A percentile compares a stretch with the other conserved stretches of the same genome.
These are phyloP conservation scores for Basidiobolus meristosporus DNA, from an alignment of 371 early-diverging fungal genomes.

Conservation along the genomic window DNA sequence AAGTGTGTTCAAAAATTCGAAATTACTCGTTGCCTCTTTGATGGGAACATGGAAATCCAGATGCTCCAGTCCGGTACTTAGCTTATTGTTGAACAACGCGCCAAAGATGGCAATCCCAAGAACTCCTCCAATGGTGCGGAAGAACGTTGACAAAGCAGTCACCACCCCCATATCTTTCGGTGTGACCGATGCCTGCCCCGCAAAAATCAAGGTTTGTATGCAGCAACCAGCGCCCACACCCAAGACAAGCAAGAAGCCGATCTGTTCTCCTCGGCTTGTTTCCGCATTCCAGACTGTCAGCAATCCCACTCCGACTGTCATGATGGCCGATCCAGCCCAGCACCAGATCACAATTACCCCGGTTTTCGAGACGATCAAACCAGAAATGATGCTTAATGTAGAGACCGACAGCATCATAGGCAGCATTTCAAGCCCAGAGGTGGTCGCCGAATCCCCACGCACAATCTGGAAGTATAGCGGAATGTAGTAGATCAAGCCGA, in stretches of 20 bases:
- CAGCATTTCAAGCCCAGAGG: too few species aligned
- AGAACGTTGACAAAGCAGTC: conserved; percentile 35
- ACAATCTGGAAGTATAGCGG: conserved; percentile 71
- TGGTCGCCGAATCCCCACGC: too few species aligned
- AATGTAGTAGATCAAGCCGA: conserved; percentile 27
- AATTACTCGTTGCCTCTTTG: conserved; percentile 2
- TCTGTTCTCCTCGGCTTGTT: conserved; percentile 17
- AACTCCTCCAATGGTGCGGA: conserved; percentile 34
- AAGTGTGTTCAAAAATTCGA: neutral
- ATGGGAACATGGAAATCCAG: neutral
- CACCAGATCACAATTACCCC: too few species aligned
- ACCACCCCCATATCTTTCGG: conserved; percentile 30
- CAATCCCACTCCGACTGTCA: conserved; percentile 21
- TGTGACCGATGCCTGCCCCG: conserved; percentile 29
- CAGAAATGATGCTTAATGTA: too few species aligned
- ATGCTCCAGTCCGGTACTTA: conserved; percentile 1
- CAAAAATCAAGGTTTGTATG: conserved; percentile 33
- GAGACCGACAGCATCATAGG: too few species aligned
- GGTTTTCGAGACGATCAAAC: too few species aligned
- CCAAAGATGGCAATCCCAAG: conserved; percentile 30
- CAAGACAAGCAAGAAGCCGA: conserved; percentile 28
- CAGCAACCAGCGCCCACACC: conserved; percentile 39
- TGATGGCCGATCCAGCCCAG: too few species aligned
- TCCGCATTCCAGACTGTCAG: conserved; percentile 17
- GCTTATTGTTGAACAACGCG: conserved; percentile 19